Evolutionary conservation across 495 filamentous ascomycete genomes (phyloP), one percentile per base, ranked within the genome.

Genomic region (Penicillium silybi): DNA sequence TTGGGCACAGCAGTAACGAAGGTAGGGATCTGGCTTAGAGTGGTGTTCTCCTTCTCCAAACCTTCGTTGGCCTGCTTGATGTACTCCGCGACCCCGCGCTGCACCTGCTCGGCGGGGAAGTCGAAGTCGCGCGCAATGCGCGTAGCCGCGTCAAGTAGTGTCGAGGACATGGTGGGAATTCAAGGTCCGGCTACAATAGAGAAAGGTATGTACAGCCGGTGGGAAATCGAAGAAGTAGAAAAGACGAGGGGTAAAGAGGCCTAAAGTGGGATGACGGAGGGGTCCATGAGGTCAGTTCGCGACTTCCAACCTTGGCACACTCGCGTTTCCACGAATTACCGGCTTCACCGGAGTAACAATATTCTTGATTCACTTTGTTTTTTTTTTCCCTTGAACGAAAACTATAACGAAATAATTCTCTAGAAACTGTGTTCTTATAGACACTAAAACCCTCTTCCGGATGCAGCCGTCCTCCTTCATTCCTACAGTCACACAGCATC

Each of bases 1-100:
- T 97, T 96, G 56, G 93, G 95, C 3, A 97, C 95, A 9, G 80
- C 84, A 2, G 93, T 97, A 35, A 98, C 92, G 66, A 92, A 98
- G 19, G 93, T 96, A 0, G 93, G 93, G 60, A 98, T 98, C 74
- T 97, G 95, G 70, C 85, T 89, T 79, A 98, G 71, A 47, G 86
- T 88, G 3, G 88, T 83, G 41, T 85, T 85, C 60, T 89, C 81
- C 64, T 88, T 85, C 41, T 82, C 67, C 63, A 95, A 70, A n/a
- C 89, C 93, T 79, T 95, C 88, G 47, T 85, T 83, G 81, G 95
- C 89, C 76, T 97, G 80, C 52, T 79, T 75, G 42, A 96, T 80
- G 59, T 95, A 98, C 62, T 95, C 90, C 42, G 82, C 77, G 42
- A 95, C 89, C 19, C 80, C 88, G 62, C 81, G 84, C 56, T 86